phyloP scores from a whole-genome alignment of 129 eudicot genomes.

The Artemisia argyi region DNA sequence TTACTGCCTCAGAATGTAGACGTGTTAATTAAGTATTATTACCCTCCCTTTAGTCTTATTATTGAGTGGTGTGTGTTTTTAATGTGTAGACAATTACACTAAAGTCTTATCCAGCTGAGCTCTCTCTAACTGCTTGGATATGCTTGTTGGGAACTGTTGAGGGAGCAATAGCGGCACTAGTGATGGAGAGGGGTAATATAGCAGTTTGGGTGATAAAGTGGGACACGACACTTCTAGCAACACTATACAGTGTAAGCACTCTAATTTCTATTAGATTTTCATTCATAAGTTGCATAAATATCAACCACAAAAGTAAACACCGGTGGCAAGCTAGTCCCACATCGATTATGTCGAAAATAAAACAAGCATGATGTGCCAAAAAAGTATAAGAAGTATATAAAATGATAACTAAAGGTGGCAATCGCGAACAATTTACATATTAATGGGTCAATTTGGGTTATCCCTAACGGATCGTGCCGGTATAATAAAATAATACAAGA shows the following conservation, averaged over 20 bases:
- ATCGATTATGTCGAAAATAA: conserved; percentile 6
- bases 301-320: background rate
- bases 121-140: conserved; percentile 93
- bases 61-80: background rate
- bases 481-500: background rate
- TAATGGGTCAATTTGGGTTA: background rate
- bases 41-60: background rate
- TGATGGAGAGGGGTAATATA: conserved; percentile 72
- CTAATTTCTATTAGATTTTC: background rate
- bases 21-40: background rate
- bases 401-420: conserved; percentile 5
- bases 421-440: background rate
- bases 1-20: background rate
- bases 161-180: conserved; percentile 72
- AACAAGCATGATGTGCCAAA: conserved; percentile 9
- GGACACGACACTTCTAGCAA: conserved; percentile 76
- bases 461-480: background rate
- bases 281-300: conserved; percentile 3
- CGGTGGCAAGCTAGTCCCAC: background rate
- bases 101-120: conserved; percentile 85
- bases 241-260: conserved; percentile 76
- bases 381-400: background rate
- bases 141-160: conserved; percentile 80
- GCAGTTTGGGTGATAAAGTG: conserved; percentile 77
- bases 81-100: conserved; percentile 73